Base-by-base conservation (phyloP, 2,329 filamentous ascomycete species). In the Sordariomycetes sp. region DNA sequence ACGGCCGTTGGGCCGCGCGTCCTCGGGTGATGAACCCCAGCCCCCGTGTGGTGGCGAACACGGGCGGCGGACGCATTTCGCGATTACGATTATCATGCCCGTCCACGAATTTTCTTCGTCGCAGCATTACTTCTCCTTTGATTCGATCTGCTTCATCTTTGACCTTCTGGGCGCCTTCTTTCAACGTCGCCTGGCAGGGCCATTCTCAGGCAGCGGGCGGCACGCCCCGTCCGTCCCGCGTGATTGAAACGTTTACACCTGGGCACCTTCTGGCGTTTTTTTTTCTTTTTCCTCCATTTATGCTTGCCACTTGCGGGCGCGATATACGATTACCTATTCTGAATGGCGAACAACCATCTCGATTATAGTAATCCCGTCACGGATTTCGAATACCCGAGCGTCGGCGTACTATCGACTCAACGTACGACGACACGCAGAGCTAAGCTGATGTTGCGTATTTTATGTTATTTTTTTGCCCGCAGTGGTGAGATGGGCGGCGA, bases 1-100 rank as follows among this genome's bases (percentile, higher is more conserved):
- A 13, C 22, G 6, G 45, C n/a, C 17, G 22, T 22, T 50, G 22
- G 45, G 39, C 12, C 7, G 20, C 42, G 42, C 20, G n/a, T 68
- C 55, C n/a, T n/a, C 24, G n/a, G n/a, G 36, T 15, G 34, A 3
- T n/a, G 34, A 20, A 12, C 48, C n/a, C 24, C 15, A 13, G 45
- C 15, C 28, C 28, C 4, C 4, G 28, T 32, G 8, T 32, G 28
- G 28, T 8, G 28, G 28, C 28, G 28, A 32, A 32, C 8, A 8
- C n/a, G n/a, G n/a, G n/a, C n/a, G n/a, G n/a, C n/a, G 28, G 28
- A 32, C 28, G n/a, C n/a, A n/a, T n/a, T n/a, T 32, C 28, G 28
- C 28, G 32, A 12, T 50, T 39, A 53, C 53, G 56, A 57, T 50
- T 50, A 20, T 50, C 24, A 50, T 24, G 45, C 45, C 39, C 45